These are phyloP conservation scores for Phaeotremella skinneri DNA, from an alignment of 768 basidiomycete species.

Conservation along the genomic window DNA sequence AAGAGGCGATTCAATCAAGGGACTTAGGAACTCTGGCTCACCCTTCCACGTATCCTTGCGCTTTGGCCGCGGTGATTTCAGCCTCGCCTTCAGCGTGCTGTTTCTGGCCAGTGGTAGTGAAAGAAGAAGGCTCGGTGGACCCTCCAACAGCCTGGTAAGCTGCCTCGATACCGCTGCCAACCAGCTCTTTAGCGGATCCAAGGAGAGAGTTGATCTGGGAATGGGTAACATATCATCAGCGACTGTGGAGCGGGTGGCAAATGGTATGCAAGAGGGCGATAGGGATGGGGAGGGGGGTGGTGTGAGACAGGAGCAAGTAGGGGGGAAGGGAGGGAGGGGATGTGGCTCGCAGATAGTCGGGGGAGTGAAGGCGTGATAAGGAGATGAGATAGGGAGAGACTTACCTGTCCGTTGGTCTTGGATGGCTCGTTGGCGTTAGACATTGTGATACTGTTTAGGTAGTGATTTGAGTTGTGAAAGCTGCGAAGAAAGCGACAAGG, in stretches of 20 bases:
- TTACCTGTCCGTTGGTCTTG: conserved; percentile 49
- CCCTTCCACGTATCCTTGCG: conserved; percentile 50
- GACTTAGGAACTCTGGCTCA: conserved; percentile 13
- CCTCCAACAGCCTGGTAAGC: conserved; percentile 46
- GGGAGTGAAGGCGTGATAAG: conserved; percentile 54
- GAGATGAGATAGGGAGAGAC: conserved; percentile 1
- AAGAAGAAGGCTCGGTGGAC: conserved; percentile 44
- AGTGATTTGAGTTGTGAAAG: conserved; percentile 5
- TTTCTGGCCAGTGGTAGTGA: conserved; percentile 47
- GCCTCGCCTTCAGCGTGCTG: conserved; percentile 50
- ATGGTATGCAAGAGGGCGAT: neutral
- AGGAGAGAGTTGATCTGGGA: conserved; percentile 48
- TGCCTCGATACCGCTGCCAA: conserved; percentile 39
- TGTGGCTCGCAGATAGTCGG: no score
- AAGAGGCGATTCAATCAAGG: neutral
- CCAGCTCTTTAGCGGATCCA: conserved; percentile 46
- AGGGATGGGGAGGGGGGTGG: conserved; percentile 46
- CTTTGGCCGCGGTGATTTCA: conserved; percentile 51
- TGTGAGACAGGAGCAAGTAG: conserved; percentile 45
- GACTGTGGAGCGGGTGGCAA: neutral
- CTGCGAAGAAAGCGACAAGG: no score
- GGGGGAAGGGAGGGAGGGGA: conserved; percentile 68
- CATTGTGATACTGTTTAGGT: conserved; percentile 19
- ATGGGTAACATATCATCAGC: neutral
- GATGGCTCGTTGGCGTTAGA: conserved; percentile 40